Base-by-base conservation (phyloP, 2,329 filamentous ascomycete genomes). In the Penicillium sp. region DNA sequence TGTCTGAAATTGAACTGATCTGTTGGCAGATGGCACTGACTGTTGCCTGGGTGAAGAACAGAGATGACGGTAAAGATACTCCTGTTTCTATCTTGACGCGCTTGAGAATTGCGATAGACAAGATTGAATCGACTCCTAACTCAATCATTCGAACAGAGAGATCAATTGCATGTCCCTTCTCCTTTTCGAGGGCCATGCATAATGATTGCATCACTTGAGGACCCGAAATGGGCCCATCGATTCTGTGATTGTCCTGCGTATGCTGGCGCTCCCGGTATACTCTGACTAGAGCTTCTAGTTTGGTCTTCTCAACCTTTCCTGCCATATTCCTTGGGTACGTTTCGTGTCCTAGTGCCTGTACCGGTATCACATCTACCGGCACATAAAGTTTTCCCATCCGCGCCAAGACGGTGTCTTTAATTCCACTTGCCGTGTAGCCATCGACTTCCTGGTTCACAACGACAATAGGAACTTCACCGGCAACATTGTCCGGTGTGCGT, bases 381-480 rank as follows among this genome's bases (percentile, higher is more conserved):
- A 55, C 57, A 45, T 55, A 59, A 18, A 57, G 47, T 18, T 34
- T 18, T 49, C 57, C 57, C 57, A 59, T 57, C 29, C 45, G 41
- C 9, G 47, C 42, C 16, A 44, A 32, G 41, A 59, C 16, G 13
- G 41, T 50, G 12, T 59, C 45, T 42, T 57, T 50, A 29, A 59
- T 12, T 32, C 8, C 23, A 9, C 46, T 48, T 4, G 23, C 53
- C 10, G 35, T 51, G 25, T 16, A 0, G 9, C 37, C 10, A 31
- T 55, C 48, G 35, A 55, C 31, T 18, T 52, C 35, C 37, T 35
- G 35, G 25, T 57, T 55, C 5, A 56, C 46, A 4, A 59, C 53
- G 1, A 41, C 35, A 40, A 59, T n/a, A 18, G 57, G 57, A 32
- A 59, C 52, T 18, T 59, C 57, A 4, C 57, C 57, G 23, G 57